Conservation (phyloP, 2,329 filamentous ascomycete genomes). For the Talaromyces pinophilus region DNA sequence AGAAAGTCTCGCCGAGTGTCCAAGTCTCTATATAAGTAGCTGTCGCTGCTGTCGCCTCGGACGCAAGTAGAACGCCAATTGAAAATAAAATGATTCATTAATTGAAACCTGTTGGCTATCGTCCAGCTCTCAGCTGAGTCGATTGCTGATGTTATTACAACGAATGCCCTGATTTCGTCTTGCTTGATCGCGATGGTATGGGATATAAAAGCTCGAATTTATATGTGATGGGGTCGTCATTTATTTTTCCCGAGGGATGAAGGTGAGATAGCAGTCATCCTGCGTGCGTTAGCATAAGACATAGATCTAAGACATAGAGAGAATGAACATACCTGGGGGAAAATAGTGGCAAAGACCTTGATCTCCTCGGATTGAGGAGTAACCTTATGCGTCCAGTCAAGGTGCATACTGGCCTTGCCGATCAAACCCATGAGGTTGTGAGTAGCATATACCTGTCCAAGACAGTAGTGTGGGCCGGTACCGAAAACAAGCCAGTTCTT, state of each 20-base stretch:
- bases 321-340: constrained; percentile 74
- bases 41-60: neutral
- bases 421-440: constrained; percentile 86
- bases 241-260: constrained; percentile 50
- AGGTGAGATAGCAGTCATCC: constrained; percentile 82
- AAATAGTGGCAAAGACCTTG: constrained; percentile 97
- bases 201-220: constrained; percentile 6
- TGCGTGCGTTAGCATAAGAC: constrained; percentile 42
- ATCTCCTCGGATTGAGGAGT: constrained; percentile 88
- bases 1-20: constrained; percentile 1
- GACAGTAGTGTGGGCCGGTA: constrained; percentile 92
- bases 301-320: neutral
- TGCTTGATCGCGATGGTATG: constrained; percentile 6
- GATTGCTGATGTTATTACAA: neutral
- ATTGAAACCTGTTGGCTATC: neutral
- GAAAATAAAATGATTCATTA: neutral
- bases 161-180: neutral
- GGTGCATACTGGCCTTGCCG: constrained; percentile 80
- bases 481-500: constrained; percentile 99
- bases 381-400: constrained; percentile 88
- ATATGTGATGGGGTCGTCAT: neutral
- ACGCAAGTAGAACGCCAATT: neutral
- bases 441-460: constrained; percentile 89
- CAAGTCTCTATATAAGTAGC: constrained; percentile 9
- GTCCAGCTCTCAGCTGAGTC: neutral